Percentiles rank a stretch among this genome's conserved stretches.
These are phyloP conservation scores for Symmetrospora coprosmae DNA, from an alignment of 768 basidiomycete species.

Conservation along the genomic window DNA sequence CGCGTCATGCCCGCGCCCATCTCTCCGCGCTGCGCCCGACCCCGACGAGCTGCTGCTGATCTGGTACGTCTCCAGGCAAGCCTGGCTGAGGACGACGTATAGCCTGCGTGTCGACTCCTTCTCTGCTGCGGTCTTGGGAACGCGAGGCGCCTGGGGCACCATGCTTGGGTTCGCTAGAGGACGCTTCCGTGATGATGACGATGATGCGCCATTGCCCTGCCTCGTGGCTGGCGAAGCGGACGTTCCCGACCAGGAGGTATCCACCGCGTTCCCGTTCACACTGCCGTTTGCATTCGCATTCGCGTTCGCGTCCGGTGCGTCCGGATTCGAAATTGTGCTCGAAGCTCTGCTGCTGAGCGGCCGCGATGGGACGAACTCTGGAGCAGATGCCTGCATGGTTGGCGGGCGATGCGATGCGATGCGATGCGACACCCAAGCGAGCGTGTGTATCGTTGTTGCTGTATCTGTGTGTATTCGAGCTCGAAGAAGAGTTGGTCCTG, in stretches of 20 bases:
- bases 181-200: conserved; percentile 26
- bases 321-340: background rate
- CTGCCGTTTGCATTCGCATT: background rate
- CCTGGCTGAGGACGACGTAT: conserved; percentile 81
- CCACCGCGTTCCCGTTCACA: background rate
- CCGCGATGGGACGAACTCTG: background rate
- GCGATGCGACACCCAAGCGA: too few species aligned
- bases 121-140: conserved; percentile 37
- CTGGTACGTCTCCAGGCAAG: conserved; percentile 89
- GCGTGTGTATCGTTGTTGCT: too few species aligned
- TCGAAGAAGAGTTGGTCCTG: too few species aligned
- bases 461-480: too few species aligned
- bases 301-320: background rate
- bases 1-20: conserved; percentile 44
- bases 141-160: conserved; percentile 26
- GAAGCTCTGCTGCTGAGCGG: background rate
- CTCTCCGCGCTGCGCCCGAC: conserved; percentile 21
- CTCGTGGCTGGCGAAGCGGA: background rate
- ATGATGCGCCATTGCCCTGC: background rate
- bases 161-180: conserved; percentile 32
- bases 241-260: background rate
- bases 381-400: background rate
- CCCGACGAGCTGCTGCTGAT: conserved; percentile 47
- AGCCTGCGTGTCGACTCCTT: conserved; percentile 49
- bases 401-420: too few species aligned